phyloP scores from a whole-genome alignment of 2,329 filamentous ascomycete genomes.

The Catunica adiposa region DNA sequence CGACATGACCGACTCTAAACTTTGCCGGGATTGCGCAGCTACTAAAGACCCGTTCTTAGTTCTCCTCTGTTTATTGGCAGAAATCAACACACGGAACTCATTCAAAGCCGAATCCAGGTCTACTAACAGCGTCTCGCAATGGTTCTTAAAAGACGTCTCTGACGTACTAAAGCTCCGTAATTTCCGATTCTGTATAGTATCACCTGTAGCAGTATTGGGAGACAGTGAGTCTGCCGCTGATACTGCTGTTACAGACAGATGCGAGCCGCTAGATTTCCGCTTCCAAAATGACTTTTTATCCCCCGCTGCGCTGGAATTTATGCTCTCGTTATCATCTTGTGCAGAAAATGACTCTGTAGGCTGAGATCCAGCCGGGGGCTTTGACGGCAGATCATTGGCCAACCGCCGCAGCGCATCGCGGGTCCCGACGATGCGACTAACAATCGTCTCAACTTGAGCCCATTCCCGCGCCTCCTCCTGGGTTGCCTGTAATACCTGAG shows the following conservation, averaged over 20 bases:
- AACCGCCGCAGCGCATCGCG: constrained; percentile 75
- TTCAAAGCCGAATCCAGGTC: constrained; percentile 71
- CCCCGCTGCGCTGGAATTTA: constrained; percentile 1
- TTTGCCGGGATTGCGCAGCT: constrained; percentile 33
- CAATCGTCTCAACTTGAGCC: constrained; percentile 68
- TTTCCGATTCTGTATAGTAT: constrained; percentile 21
- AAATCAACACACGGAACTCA: constrained; percentile 64
- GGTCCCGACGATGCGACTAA: constrained; percentile 73
- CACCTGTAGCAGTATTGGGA: constrained; percentile 18
- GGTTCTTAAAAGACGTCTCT: constrained; percentile 55
- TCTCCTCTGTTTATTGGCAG: constrained; percentile 64
- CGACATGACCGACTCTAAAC: constrained; percentile 63
- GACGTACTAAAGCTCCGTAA: constrained; percentile 28
- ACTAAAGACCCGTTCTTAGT: constrained; percentile 34
- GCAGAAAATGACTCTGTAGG: constrained; percentile 17
- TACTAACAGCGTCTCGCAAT: constrained; percentile 65
- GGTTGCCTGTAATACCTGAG: constrained; percentile 19
- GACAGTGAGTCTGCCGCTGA: constrained; percentile 20
- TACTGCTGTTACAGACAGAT: constrained; percentile 21
- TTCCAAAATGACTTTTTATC: constrained; percentile 65
- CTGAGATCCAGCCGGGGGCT: constrained; percentile 28
- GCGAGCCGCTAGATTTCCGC: constrained; percentile 52
- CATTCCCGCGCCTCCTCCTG: constrained; percentile 63
- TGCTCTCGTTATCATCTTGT: constrained; percentile 26
- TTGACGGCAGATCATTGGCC: constrained; percentile 65